Percentiles rank a stretch among this genome's conserved stretches.
phyloP scores from a whole-genome alignment of 2,329 filamentous ascomycete genomes.

The Ophiostoma sp. region DNA sequence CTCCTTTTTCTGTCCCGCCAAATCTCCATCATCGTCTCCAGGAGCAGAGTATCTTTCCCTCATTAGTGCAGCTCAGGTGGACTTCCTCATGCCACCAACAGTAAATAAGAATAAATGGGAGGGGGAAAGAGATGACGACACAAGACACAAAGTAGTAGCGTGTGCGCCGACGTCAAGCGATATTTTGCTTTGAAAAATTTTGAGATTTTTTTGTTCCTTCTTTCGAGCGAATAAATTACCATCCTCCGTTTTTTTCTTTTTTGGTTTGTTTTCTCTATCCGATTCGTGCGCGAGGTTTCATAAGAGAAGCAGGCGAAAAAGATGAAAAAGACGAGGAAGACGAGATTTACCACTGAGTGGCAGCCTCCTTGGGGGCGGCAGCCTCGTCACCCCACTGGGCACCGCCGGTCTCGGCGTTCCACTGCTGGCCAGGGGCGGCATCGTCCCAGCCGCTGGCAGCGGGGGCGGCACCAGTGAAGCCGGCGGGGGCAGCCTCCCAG shows the following conservation, averaged over 20 bases:
- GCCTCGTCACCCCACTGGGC: conserved; percentile 50
- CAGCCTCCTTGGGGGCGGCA: conserved; percentile 42
- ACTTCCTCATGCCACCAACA: conserved; percentile 30
- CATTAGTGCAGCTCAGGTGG: conserved; percentile 76
- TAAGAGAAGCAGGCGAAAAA: background rate
- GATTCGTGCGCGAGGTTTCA: background rate
- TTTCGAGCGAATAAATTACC: conserved; percentile 22
- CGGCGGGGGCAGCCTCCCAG: conserved; percentile 77
- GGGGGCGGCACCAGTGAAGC: conserved; percentile 57
- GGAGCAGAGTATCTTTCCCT: conserved; percentile 94
- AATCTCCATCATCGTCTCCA: background rate
- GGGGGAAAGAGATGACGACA: conserved; percentile 13
- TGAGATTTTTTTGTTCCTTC: conserved; percentile 16
- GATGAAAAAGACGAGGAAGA: background rate
- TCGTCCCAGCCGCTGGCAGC: conserved; percentile 48
- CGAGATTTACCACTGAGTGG: conserved; percentile 45
- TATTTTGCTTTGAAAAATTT: conserved; percentile 14
- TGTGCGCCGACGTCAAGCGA: conserved; percentile 11
- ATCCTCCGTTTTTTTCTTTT: conserved; percentile 19
- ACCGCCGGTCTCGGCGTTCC: conserved; percentile 57
- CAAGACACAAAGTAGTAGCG: conserved; percentile 16
- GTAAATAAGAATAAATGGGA: conserved; percentile 15
- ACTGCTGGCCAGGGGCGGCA: conserved; percentile 63
- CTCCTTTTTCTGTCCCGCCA: background rate
- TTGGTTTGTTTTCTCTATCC: conserved; percentile 15